These are phyloP conservation scores for Neurospora africana DNA, from an alignment of 495 filamentous ascomycete species.

Conservation along the genomic window DNA sequence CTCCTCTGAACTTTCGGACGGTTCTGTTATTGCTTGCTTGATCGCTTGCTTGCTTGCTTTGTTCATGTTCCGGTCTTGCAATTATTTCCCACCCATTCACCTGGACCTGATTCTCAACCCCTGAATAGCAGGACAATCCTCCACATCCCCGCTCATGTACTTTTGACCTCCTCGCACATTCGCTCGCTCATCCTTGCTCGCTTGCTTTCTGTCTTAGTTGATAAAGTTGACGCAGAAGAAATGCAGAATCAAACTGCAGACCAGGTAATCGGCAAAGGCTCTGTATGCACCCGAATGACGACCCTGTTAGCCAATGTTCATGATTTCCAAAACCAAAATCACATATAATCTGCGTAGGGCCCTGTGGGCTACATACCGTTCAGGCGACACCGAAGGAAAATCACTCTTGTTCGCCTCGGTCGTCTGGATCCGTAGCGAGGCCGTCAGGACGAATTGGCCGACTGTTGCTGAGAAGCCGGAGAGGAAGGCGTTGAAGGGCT, in stretches of 20 bases:
- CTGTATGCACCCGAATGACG: conserved; percentile 40
- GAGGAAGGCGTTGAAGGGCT: conserved; percentile 99
- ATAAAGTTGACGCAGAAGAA: conserved; percentile 99
- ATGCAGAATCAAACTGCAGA: conserved; percentile 89
- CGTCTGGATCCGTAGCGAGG: conserved; percentile 82
- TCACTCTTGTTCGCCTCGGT: conserved; percentile 63
- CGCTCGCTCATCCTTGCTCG: not conserved
- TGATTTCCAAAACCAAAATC: too few species aligned
- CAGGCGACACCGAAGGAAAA: conserved; percentile 57
- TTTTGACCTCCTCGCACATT: conserved; percentile 1
- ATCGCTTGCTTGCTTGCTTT: not conserved
- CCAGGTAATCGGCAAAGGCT: conserved; percentile 93
- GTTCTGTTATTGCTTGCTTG: not conserved
- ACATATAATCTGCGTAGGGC: too few species aligned
- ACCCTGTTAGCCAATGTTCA: too few species aligned
- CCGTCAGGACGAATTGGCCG: conserved; percentile 84
- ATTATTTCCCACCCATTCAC: not conserved
- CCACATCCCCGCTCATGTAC: not conserved
- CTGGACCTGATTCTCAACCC: not conserved
- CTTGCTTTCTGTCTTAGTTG: conserved; percentile 50
- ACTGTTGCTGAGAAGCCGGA: conserved; percentile 91
- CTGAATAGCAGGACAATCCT: not conserved
- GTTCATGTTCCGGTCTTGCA: not conserved
- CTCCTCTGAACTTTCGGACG: not conserved
- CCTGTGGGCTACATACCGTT: conserved; percentile 39